Evolutionary conservation across 345 rosid species (phyloP).

Genomic region (Syzygium grande): DNA sequence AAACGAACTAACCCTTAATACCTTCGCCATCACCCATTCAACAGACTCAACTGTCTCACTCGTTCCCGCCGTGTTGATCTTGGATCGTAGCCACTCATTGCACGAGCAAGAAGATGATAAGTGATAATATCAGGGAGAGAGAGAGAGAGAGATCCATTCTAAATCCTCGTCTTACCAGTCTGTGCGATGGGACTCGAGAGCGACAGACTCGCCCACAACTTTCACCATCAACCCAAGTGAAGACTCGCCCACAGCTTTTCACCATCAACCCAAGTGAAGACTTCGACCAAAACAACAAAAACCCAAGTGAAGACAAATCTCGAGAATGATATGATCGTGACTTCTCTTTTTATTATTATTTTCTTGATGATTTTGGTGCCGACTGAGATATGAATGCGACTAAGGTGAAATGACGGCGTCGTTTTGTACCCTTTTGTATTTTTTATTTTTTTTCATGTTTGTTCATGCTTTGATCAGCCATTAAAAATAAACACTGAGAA

Average conservation of each 20-base stretch:
- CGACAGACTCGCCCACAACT: neutral
- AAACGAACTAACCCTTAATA: too few relatives aligned
- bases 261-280: neutral
- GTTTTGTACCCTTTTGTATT: neutral
- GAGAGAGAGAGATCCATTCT: neutral
- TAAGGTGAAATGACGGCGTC: neutral
- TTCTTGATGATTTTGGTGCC: neutral
- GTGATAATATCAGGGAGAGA: neutral
- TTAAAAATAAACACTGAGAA: neutral
- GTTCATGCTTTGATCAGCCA: neutral
- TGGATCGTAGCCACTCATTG: neutral
- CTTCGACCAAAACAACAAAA: too few relatives aligned
- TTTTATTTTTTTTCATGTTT: neutral
- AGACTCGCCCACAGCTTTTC: neutral
- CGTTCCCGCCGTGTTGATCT: neutral
- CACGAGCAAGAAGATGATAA: neutral
- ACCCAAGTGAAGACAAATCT: neutral
- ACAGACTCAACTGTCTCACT: neutral
- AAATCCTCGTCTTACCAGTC: neutral
- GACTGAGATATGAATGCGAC: neutral
- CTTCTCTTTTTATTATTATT: neutral
- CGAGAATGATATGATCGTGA: neutral
- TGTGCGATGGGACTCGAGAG: neutral
- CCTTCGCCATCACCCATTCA: neutral
- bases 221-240: neutral